Conservation (phyloP, 768 basidiomycete species). For the Clavulina sp. region DNA sequence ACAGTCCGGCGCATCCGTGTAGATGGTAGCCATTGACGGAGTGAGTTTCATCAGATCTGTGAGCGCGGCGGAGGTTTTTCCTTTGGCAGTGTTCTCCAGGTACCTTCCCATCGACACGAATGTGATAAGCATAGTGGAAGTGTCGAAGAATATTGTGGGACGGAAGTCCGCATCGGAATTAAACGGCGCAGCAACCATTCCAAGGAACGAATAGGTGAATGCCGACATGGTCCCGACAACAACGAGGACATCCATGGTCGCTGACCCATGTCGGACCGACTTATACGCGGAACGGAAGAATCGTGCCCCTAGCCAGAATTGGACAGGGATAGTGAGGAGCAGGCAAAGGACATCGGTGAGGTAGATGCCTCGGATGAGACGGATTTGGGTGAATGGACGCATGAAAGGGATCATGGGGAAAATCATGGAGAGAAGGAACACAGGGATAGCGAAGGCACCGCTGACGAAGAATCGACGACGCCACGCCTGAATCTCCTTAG, state of each 20-base stretch:
- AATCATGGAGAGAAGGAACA: slow-evolving; percentile 84
- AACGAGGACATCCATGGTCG: slow-evolving; percentile 97
- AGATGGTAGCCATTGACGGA: slow-evolving; percentile 91
- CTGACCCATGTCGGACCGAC: slow-evolving; percentile 69
- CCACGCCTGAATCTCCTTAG: slow-evolving; percentile 90
- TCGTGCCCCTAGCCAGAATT: slow-evolving; percentile 75
- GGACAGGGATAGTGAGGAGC: slow-evolving; percentile 71
- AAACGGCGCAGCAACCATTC: slow-evolving; percentile 48
- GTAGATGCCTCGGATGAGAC: slow-evolving; percentile 50
- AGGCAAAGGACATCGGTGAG: slow-evolving; percentile 66
- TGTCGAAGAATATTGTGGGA: slow-evolving; percentile 92
- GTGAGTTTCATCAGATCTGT: slow-evolving; percentile 92
- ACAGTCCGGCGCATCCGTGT: slow-evolving; percentile 66
- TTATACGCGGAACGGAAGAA: slow-evolving; percentile 88
- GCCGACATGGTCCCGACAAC: slow-evolving; percentile 90
- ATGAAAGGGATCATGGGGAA: slow-evolving; percentile 49
- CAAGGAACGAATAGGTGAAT: slow-evolving; percentile 71
- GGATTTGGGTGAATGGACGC: slow-evolving; percentile 30
- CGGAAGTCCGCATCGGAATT: slow-evolving; percentile 48
- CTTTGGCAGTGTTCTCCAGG: slow-evolving; percentile 93
- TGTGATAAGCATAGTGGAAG: slow-evolving; percentile 95
- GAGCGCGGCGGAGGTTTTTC: slow-evolving; percentile 88
- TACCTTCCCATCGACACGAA: slow-evolving; percentile 92
- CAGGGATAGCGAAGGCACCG: slow-evolving; percentile 71
- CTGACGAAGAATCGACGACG: slow-evolving; percentile 55